Percentiles rank a stretch among this genome's conserved stretches.
These are phyloP conservation scores for Amaranthus hypochondriacus DNA, from an alignment of 148 eudicot species.

Conservation along the genomic window DNA sequence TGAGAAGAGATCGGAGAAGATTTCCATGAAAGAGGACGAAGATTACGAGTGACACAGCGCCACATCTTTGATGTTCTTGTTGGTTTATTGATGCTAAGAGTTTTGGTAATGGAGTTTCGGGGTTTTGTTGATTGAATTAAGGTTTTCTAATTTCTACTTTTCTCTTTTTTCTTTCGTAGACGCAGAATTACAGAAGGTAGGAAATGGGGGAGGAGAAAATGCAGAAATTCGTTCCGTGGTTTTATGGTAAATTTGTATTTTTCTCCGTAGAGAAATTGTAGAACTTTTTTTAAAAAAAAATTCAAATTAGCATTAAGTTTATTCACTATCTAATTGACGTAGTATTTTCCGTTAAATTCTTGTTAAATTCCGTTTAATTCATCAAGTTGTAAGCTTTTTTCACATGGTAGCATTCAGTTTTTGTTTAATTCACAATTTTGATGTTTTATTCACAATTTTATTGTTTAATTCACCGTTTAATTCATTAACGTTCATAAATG, in stretches of 20 bases:
- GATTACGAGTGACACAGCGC: slow-evolving; percentile 68
- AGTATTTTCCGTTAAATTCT: no score
- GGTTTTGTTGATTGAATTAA: background rate
- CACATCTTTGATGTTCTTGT: slow-evolving; percentile 44
- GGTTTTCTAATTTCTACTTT: background rate
- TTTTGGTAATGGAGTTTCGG: background rate
- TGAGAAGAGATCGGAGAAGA: slow-evolving; percentile 34
- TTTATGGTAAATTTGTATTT: background rate
- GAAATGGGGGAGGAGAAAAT: background rate
- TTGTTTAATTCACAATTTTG: no score
- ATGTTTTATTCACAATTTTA: no score
- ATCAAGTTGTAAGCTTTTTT: background rate
- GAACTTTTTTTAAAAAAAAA: background rate
- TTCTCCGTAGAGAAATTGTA: background rate
- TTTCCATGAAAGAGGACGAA: slow-evolving; percentile 33
- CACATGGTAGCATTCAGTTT: background rate
- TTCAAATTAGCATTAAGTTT: background rate
- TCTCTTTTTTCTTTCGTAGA: background rate
- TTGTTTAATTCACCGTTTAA: no score
- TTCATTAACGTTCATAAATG: no score
- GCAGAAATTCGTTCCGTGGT: slow-evolving; percentile 3
- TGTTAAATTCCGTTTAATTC: no score
- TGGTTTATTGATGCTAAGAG: no score
- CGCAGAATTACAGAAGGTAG: background rate
- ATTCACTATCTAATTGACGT: no score